phyloP scores from a whole-genome alignment of 345 rosid species.

The Brassica juncea region DNA sequence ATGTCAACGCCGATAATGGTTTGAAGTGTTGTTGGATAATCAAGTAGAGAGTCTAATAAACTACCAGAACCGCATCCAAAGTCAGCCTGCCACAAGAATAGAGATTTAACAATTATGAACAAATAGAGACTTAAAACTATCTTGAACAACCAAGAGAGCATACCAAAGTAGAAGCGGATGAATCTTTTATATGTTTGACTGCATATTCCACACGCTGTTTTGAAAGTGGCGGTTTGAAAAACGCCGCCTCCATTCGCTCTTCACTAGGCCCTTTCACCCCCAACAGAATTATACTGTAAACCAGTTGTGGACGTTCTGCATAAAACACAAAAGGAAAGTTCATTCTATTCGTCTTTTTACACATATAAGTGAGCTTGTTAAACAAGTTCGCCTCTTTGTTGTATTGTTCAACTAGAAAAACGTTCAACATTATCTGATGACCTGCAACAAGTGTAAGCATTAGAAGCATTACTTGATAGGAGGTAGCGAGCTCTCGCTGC shows the following conservation, averaged over 20 bases:
- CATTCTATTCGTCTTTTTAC: background rate
- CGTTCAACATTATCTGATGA: no score
- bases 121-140: constrained; percentile 3
- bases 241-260: constrained; percentile 92
- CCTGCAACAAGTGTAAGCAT: background rate
- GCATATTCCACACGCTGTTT: constrained; percentile 96
- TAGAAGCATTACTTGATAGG: constrained; percentile 53
- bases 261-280: constrained; percentile 72
- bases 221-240: constrained; percentile 93
- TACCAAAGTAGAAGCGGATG: constrained; percentile 77
- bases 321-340: constrained; percentile 9
- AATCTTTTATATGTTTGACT: constrained; percentile 66
- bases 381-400: background rate
- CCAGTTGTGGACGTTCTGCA: constrained; percentile 50
- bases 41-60: constrained; percentile 74
- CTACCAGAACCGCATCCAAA: constrained; percentile 98
- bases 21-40: constrained; percentile 68
- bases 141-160: background rate
- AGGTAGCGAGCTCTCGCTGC: constrained; percentile 43
- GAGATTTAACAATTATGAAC: background rate
- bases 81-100: constrained; percentile 58
- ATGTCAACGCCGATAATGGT: constrained; percentile 82
- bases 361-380: background rate
- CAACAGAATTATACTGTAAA: constrained; percentile 56
- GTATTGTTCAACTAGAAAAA: no score